phyloP scores from a whole-genome alignment of 2,329 filamentous ascomycete species.

The Tolypocladium inflatum region DNA sequence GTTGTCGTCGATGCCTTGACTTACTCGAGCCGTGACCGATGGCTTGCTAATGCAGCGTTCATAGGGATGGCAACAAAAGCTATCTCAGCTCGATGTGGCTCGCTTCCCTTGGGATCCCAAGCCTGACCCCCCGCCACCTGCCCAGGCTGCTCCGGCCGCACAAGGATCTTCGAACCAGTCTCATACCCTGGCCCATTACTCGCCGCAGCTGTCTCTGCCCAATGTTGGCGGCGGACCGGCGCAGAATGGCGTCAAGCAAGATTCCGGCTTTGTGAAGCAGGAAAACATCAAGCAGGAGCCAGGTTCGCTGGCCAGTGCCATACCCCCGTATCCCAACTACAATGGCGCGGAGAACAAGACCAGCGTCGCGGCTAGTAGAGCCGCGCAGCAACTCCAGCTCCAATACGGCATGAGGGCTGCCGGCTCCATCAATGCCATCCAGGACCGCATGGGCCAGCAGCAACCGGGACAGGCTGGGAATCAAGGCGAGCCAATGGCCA shows the following conservation, averaged over 20 bases:
- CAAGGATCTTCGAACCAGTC: conserved; percentile 9
- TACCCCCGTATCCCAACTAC: conserved; percentile 22
- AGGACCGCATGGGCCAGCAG: conserved; percentile 28
- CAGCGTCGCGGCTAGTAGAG: conserved; percentile 41
- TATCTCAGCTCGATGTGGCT: conserved; percentile 76
- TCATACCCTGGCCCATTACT: conserved; percentile 21
- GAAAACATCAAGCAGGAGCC: conserved; percentile 39
- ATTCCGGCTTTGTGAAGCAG: conserved; percentile 35
- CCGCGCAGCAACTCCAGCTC: conserved; percentile 45
- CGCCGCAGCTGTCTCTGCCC: conserved; percentile 20
- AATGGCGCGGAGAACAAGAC: conserved; percentile 23
- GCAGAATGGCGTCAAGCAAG: conserved; percentile 31
- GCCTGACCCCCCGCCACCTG: conserved; percentile 44
- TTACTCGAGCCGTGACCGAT: neutral
- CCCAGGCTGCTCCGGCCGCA: conserved; percentile 22
- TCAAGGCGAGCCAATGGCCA: conserved; percentile 6
- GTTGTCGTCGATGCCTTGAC: too few relatives aligned
- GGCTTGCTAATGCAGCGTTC: conserved; percentile 11
- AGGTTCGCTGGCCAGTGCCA: conserved; percentile 20
- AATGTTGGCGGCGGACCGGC: conserved; percentile 15
- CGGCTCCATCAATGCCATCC: conserved; percentile 56
- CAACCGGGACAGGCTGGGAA: conserved; percentile 19
- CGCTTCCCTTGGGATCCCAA: conserved; percentile 93
- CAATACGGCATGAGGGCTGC: conserved; percentile 56
- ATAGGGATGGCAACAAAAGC: conserved; percentile 89